Evolutionary conservation across 768 basidiomycete species (phyloP), one percentile per base, ranked within the genome.

Genomic region (Leucocoprinus birnbaumii): DNA sequence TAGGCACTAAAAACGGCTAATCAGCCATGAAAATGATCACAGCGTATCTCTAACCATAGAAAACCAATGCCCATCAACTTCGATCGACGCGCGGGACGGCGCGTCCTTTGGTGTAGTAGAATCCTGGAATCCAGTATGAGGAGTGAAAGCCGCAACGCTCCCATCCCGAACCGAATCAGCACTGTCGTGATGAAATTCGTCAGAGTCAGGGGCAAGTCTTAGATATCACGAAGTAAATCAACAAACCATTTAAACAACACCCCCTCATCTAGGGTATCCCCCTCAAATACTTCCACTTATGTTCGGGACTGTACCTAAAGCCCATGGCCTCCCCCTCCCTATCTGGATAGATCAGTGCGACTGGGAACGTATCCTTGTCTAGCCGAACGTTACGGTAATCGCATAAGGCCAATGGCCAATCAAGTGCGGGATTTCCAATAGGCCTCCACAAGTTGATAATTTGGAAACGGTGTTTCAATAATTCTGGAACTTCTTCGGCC

Each of bases 381-480:
- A 61, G 57, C 51, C 78, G 66, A 4, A 84, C 72, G 38, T 69
- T 77, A 24, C 76, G 64, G 60, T 70, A 83, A 59, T 85, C 81
- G 55, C 80, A 80, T 7, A 83, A 60, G 0, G 73, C 75, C 3
- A 84, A 67, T 0, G 83, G 83, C 71, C 72, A 76, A 57, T 84
- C 82, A 6, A 70, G 46, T 0, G 79, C 82, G 0, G 76, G 63
- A 56, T 78, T 64, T 1, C 61, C 63, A 47, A 84, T 82, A 4
- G 83, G 82, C 2, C 83, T 70, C 83, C 83, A 85, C 22, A 85
- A 70, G 59, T 84, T 85, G 55, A 85, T 77, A 27, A 84, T 80
- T 53, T 83, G 80, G 70, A 80, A 82, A 0, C 80, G 76, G 18
- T 71, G 69, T 55, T 72, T 65, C 14, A 82, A 65, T 27, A 82